phyloP scores from a whole-genome alignment of 2,329 filamentous ascomycete genomes.

The Fusarium goolgardi region DNA sequence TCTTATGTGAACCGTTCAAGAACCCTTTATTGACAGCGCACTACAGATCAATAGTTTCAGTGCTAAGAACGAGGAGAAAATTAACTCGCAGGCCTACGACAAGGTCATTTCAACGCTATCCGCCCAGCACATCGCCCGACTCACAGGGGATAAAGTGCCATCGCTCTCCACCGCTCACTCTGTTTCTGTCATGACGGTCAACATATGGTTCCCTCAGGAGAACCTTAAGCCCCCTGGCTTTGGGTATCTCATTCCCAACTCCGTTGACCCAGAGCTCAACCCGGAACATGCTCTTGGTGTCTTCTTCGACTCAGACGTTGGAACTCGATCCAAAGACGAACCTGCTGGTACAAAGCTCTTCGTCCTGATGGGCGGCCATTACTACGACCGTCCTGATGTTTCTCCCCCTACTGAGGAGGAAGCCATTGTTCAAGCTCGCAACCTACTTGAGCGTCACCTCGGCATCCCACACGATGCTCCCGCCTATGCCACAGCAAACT shows the following conservation, averaged over 20 bases:
- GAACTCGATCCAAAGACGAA: slow-evolving; percentile 62
- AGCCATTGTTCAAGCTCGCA: slow-evolving; percentile 75
- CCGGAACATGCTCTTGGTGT: slow-evolving; percentile 88
- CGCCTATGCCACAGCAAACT: slow-evolving; percentile 67
- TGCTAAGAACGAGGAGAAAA: slow-evolving; percentile 3
- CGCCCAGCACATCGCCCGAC: slow-evolving; percentile 57
- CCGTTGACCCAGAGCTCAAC: slow-evolving; percentile 76
- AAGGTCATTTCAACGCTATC: slow-evolving; percentile 75
- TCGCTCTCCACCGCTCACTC: slow-evolving; percentile 67
- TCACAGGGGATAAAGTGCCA: slow-evolving; percentile 56
- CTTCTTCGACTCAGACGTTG: slow-evolving; percentile 83
- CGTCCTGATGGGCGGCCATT: slow-evolving; percentile 94
- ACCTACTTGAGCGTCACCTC: slow-evolving; percentile 78
- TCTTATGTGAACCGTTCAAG: not conserved
- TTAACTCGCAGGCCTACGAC: slow-evolving; percentile 54
- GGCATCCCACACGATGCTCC: slow-evolving; percentile 71
- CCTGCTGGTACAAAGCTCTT: slow-evolving; percentile 84
- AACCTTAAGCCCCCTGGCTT: slow-evolving; percentile 77
- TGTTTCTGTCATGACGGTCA: slow-evolving; percentile 91
- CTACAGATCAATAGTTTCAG: slow-evolving; percentile 35
- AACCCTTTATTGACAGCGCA: slow-evolving; percentile 2
- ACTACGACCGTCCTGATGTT: slow-evolving; percentile 70
- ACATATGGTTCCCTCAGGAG: slow-evolving; percentile 81
- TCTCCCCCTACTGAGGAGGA: slow-evolving; percentile 69
- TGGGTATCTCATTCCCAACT: slow-evolving; percentile 89